Evolutionary conservation across 192 early-diverging fungal genomes (phyloP).

Genomic region (Chytriomyces hyalinus): DNA sequence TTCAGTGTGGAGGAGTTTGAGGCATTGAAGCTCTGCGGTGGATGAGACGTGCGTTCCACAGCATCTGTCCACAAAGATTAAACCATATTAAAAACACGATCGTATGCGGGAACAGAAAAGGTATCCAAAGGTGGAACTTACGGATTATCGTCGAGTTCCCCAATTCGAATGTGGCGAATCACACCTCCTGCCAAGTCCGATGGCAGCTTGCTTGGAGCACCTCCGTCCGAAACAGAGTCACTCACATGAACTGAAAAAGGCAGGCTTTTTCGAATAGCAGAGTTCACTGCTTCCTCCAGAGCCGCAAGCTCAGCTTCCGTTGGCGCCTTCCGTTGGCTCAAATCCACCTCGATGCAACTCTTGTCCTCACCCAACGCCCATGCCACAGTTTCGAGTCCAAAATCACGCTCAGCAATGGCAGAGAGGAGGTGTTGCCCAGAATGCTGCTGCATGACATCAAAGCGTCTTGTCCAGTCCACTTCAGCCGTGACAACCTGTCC

Average conservation of each 20-base stretch:
- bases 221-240: constrained; percentile 33
- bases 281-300: constrained; percentile 62
- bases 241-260: constrained; percentile 54
- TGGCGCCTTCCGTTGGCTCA: constrained; percentile 37
- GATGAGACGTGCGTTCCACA: constrained; percentile 73
- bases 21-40: constrained; percentile 65
- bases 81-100: background rate
- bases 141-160: constrained; percentile 62
- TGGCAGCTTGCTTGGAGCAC: constrained; percentile 57
- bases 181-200: constrained; percentile 56
- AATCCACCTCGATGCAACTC: constrained; percentile 65
- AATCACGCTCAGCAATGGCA: constrained; percentile 67
- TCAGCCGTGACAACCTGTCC: constrained; percentile 49
- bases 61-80: constrained; percentile 43
- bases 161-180: constrained; percentile 57
- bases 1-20: constrained; percentile 68
- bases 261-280: constrained; percentile 56
- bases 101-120: background rate
- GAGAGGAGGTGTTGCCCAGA: constrained; percentile 76
- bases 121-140: background rate
- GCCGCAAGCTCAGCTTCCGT: constrained; percentile 48
- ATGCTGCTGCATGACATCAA: constrained; percentile 79
- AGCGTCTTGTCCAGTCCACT: constrained; percentile 70
- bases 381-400: constrained; percentile 65
- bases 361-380: constrained; percentile 65